Evolutionary conservation across 768 basidiomycete species (phyloP), one percentile per base, ranked within the genome.

Genomic region (Tulasnella sp.): DNA sequence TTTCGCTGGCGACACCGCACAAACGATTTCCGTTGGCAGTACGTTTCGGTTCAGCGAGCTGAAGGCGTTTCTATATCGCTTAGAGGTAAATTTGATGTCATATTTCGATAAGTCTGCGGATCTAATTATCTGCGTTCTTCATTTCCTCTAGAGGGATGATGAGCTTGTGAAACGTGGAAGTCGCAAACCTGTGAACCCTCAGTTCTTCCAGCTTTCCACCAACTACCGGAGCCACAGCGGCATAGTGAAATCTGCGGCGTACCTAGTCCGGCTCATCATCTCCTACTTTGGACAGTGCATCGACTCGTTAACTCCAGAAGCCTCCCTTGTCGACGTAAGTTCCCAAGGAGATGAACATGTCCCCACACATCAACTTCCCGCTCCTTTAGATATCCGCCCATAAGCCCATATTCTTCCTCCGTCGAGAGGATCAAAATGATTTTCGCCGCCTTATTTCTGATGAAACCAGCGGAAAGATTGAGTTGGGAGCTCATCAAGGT

Each of bases 401-500:
- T 17, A 76, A 76, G 34, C 75, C 75, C 14, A n/a, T 70, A n/a
- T 69, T 76, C 17, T 42, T 76, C 39, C 25, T 45, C 0, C 39
- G 67, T 12, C 39, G 39, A 6, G 39, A 2, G 25, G 39, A 70
- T 45, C 12, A 39, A 1, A 1, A 2, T 8, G 36, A 38, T 4
- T 76, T 69, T 9, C 25, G 15, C 3, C 38, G 42, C 31, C 40
- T 76, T 9, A 17, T 76, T n/a, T 76, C 69, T 15, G 36, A 3
- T 6, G 8, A 29, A 6, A n/a, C n/a, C 6, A 54, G 25, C 1
- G 40, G 42, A 8, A n/a, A 49, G 19, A 12, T 70, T 2, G 76
- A 71, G 42, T 71, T 78, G 29, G 76, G 79, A 29, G 86, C 87
- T 76, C 87, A 89, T 78, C 88, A 90, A 78, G 90, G 64, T 40